These are phyloP conservation scores for Jaapia argillacea DNA, from an alignment of 768 basidiomycete genomes.

Conservation along the genomic window DNA sequence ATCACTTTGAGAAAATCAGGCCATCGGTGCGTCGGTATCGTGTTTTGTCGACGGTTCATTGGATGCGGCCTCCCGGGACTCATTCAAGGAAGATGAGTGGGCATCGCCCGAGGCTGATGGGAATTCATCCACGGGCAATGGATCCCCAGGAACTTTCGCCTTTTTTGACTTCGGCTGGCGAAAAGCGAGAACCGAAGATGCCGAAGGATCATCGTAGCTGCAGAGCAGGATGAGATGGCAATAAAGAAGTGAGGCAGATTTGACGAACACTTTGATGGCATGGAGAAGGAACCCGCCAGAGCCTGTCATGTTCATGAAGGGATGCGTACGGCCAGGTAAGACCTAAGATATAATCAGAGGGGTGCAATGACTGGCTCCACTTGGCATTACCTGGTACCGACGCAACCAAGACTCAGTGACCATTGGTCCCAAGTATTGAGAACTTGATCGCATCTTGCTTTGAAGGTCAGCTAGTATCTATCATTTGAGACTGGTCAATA, in stretches of 20 bases:
- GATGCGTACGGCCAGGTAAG: constrained; percentile 94
- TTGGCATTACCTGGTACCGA: constrained; percentile 59
- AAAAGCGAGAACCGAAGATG: too few relatives aligned
- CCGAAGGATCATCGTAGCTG: constrained; percentile 59
- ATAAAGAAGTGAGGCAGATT: background rate
- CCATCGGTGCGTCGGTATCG: too few relatives aligned
- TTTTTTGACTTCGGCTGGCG: too few relatives aligned
- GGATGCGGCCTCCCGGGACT: too few relatives aligned
- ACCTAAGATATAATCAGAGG: constrained; percentile 31
- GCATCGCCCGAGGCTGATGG: too few relatives aligned
- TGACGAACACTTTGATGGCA: constrained; percentile 71
- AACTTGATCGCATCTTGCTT: constrained; percentile 50
- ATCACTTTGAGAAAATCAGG: too few relatives aligned
- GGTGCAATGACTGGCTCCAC: background rate
- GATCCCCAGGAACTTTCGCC: too few relatives aligned
- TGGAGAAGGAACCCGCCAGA: constrained; percentile 84
- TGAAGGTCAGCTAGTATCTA: constrained; percentile 77
- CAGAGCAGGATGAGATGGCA: background rate
- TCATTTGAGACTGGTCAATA: background rate
- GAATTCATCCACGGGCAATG: too few relatives aligned
- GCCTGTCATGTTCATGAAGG: constrained; percentile 84
- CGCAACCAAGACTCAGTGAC: constrained; percentile 84
- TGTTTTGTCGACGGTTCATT: too few relatives aligned
- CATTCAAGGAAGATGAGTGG: too few relatives aligned
- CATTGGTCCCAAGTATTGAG: constrained; percentile 65